These are phyloP conservation scores for Phytopythium helicoides DNA, from an alignment of 352 stramenopile species.

Conservation along the genomic window DNA sequence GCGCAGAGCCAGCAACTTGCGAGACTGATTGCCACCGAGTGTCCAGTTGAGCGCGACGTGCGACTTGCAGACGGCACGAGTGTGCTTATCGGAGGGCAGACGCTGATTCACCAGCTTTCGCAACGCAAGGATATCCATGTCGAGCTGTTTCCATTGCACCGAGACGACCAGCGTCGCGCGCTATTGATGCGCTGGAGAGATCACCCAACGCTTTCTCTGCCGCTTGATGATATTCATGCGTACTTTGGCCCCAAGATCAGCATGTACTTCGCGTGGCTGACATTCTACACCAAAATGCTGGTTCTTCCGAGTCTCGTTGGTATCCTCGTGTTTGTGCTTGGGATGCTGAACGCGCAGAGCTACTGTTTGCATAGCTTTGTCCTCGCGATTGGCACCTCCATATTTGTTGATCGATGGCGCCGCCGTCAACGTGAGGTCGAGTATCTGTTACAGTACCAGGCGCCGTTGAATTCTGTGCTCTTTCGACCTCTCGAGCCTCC, in stretches of 20 bases:
- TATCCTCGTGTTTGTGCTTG: slow-evolving; percentile 44
- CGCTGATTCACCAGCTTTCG: slow-evolving; percentile 37
- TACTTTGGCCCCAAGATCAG: slow-evolving; percentile 67
- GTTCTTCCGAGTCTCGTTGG: slow-evolving; percentile 50
- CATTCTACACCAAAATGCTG: slow-evolving; percentile 85
- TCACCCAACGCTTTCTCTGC: slow-evolving; percentile 21
- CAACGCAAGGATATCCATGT: slow-evolving; percentile 19
- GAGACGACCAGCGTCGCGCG: slow-evolving; percentile 43
- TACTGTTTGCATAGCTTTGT: slow-evolving; percentile 47
- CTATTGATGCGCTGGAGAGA: slow-evolving; percentile 45
- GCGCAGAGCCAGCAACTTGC: slow-evolving; percentile 61
- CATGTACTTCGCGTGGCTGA: slow-evolving; percentile 81
- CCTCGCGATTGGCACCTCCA: slow-evolving; percentile 53
- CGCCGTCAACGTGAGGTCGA: slow-evolving; percentile 50
- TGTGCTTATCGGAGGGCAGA: slow-evolving; percentile 35
- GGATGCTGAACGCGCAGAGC: slow-evolving; percentile 34
- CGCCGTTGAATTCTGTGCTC: slow-evolving; percentile 11
- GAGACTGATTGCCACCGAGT: slow-evolving; percentile 46
- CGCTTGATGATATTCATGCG: slow-evolving; percentile 47
- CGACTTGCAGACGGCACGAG: slow-evolving; percentile 20
- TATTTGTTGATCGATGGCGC: slow-evolving; percentile 60
- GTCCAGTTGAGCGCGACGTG: slow-evolving; percentile 35
- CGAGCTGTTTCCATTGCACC: slow-evolving; percentile 53
- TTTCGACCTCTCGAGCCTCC: background rate
- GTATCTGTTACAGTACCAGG: slow-evolving; percentile 56